Evolutionary conservation across 768 basidiomycete species (phyloP).

Genomic region (Russula sp.): DNA sequence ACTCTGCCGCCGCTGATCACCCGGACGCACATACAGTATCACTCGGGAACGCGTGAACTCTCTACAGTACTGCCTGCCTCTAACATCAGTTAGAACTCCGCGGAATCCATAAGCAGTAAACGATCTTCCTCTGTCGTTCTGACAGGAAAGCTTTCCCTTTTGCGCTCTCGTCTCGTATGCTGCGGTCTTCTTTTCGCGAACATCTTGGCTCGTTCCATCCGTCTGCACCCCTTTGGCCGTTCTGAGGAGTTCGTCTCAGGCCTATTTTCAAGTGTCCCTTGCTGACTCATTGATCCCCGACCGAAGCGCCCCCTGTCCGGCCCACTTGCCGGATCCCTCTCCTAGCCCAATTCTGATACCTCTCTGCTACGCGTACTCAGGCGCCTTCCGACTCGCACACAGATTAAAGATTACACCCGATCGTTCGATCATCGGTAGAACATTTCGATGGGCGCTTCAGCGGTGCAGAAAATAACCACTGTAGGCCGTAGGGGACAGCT

Average conservation of each 20-base stretch:
- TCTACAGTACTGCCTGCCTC: too few species aligned
- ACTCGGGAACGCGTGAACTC: not conserved
- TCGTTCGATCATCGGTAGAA: not conserved
- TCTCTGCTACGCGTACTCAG: not conserved
- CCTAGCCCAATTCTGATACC: not conserved
- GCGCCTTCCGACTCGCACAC: not conserved
- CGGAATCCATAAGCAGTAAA: not conserved
- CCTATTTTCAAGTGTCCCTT: too few species aligned
- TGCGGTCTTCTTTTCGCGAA: not conserved
- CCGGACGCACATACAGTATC: too few species aligned
- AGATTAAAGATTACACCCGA: not conserved
- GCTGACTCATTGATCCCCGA: too few species aligned
- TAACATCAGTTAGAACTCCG: not conserved
- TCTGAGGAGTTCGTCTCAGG: not conserved
- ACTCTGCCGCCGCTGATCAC: not conserved
- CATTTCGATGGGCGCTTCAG: not conserved
- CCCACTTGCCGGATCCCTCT: too few species aligned
- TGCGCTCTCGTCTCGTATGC: not conserved
- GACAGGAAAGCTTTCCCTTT: not conserved
- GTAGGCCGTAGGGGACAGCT: not conserved
- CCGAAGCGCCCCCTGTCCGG: too few species aligned
- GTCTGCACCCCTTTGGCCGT: not conserved
- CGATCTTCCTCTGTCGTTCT: not conserved
- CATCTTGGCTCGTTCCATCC: not conserved
- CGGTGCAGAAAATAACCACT: not conserved